These are phyloP conservation scores for Pythium biforme DNA, from an alignment of 352 stramenopile genomes.

Conservation along the genomic window DNA sequence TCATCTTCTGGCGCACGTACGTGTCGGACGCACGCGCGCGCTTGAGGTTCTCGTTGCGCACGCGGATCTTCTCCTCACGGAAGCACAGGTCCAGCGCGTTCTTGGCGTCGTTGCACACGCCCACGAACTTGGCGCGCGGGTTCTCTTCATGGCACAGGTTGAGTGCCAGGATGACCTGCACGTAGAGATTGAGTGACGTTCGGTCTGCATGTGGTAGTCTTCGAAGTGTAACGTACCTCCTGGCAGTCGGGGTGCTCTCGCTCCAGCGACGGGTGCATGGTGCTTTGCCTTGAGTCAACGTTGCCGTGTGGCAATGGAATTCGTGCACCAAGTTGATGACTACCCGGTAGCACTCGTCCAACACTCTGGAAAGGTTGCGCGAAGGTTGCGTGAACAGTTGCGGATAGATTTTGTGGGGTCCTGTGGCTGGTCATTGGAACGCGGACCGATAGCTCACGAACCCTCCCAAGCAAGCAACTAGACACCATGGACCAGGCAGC, in stretches of 20 bases:
- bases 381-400: constrained; percentile 21
- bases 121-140: constrained; percentile 75
- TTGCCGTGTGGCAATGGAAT: too few relatives aligned
- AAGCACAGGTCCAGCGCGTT: constrained; percentile 80
- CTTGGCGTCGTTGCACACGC: constrained; percentile 70
- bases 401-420: background rate
- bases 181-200: background rate
- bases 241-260: constrained; percentile 81
- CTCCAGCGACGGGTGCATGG: constrained; percentile 81
- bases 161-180: constrained; percentile 69
- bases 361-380: constrained; percentile 4
- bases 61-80: constrained; percentile 60
- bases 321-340: constrained; percentile 19
- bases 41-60: constrained; percentile 62
- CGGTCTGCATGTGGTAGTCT: background rate
- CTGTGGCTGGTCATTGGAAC: constrained; percentile 18
- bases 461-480: constrained; percentile 6
- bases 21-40: constrained; percentile 64
- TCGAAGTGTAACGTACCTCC: constrained; percentile 35
- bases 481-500: constrained; percentile 61
- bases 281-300: background rate
- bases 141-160: constrained; percentile 74
- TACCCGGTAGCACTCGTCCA: constrained; percentile 21
- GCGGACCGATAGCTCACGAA: background rate
- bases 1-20: constrained; percentile 77